A percentile compares a stretch with the other conserved stretches of the same genome.
Evolutionary conservation across 345 rosid species (phyloP).

Genomic region (Aquilaria malaccensis): DNA sequence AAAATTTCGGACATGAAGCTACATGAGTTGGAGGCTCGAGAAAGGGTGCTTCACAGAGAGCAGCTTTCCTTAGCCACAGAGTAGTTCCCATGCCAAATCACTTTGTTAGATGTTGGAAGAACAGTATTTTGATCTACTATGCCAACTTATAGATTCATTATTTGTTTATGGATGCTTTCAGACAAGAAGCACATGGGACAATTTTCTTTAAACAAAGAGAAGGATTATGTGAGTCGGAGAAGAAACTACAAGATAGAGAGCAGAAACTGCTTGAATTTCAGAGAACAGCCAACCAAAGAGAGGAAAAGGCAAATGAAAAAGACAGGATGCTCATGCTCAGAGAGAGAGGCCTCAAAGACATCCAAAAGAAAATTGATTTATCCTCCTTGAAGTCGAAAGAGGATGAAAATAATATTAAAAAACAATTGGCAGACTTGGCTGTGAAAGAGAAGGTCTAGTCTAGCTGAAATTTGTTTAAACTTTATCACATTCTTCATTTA

Average conservation of each 20-base stretch:
- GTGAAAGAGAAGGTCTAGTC: slow-evolving; percentile 49
- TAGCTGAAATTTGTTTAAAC: too few relatives aligned
- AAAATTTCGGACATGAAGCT: slow-evolving; percentile 62
- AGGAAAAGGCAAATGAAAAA: slow-evolving; percentile 44
- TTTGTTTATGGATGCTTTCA: slow-evolving; percentile 16
- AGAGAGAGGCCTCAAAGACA: slow-evolving; percentile 47
- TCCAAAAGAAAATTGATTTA: slow-evolving; percentile 40
- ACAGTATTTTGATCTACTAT: slow-evolving; percentile 5
- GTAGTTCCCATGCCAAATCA: slow-evolving; percentile 25
- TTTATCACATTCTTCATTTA: too few relatives aligned
- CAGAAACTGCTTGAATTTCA: slow-evolving; percentile 42
- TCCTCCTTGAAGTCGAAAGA: slow-evolving; percentile 42
- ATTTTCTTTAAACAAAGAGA: slow-evolving; percentile 63
- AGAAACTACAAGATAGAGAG: slow-evolving; percentile 40
- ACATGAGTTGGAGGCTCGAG: slow-evolving; percentile 65
- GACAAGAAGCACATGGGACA: slow-evolving; percentile 75
- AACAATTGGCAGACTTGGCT: slow-evolving; percentile 42
- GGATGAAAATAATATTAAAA: slow-evolving; percentile 43
- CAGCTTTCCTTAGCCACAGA: slow-evolving; percentile 59
- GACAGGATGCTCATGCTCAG: slow-evolving; percentile 40
- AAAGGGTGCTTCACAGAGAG: slow-evolving; percentile 51
- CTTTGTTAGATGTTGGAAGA: slow-evolving; percentile 2
- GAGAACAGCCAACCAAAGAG: slow-evolving; percentile 42
- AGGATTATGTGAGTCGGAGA: slow-evolving; percentile 75
- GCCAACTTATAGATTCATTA: slow-evolving; percentile 1